These are phyloP conservation scores for Phytophthora idaei DNA, from an alignment of 352 stramenopile genomes.

Conservation along the genomic window DNA sequence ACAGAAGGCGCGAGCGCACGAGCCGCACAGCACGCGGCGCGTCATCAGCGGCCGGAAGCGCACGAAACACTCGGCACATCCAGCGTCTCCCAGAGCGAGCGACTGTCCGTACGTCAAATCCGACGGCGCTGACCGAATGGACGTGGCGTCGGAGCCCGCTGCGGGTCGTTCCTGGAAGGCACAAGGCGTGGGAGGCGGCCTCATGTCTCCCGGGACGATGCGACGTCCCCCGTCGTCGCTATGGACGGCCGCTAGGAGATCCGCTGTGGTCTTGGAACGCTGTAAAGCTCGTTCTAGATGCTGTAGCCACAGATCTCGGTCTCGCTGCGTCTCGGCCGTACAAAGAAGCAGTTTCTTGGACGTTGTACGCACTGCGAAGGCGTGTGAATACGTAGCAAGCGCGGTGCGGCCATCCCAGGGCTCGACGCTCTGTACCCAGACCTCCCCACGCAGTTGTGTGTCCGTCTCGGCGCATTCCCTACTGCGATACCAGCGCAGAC, in stretches of 20 bases:
- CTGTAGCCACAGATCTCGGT: slow-evolving; percentile 59
- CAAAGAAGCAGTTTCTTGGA: slow-evolving; percentile 68
- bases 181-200: slow-evolving; percentile 32
- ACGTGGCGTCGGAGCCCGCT: slow-evolving; percentile 12
- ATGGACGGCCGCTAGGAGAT: slow-evolving; percentile 16
- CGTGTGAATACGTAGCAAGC: slow-evolving; percentile 55
- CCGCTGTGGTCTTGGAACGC: slow-evolving; percentile 32
- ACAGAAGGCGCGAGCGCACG: slow-evolving; percentile 64
- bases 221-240: slow-evolving; percentile 41
- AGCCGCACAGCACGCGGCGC: slow-evolving; percentile 62
- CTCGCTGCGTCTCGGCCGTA: slow-evolving; percentile 43
- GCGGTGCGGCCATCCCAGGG: slow-evolving; percentile 62
- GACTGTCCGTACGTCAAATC: slow-evolving; percentile 7
- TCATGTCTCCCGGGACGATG: slow-evolving; percentile 61
- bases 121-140: slow-evolving; percentile 18
- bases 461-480: slow-evolving; percentile 55
- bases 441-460: slow-evolving; percentile 58
- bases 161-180: slow-evolving; percentile 26
- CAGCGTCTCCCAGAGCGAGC: slow-evolving; percentile 27
- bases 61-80: slow-evolving; percentile 55
- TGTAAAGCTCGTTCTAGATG: slow-evolving; percentile 34
- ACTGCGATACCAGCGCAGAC: slow-evolving; percentile 73
- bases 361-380: slow-evolving; percentile 69
- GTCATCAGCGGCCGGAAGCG: slow-evolving; percentile 58
- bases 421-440: slow-evolving; percentile 65